Evolutionary conservation across 2,329 filamentous ascomycete genomes (phyloP).

Genomic region (Aspergillus neoniger): DNA sequence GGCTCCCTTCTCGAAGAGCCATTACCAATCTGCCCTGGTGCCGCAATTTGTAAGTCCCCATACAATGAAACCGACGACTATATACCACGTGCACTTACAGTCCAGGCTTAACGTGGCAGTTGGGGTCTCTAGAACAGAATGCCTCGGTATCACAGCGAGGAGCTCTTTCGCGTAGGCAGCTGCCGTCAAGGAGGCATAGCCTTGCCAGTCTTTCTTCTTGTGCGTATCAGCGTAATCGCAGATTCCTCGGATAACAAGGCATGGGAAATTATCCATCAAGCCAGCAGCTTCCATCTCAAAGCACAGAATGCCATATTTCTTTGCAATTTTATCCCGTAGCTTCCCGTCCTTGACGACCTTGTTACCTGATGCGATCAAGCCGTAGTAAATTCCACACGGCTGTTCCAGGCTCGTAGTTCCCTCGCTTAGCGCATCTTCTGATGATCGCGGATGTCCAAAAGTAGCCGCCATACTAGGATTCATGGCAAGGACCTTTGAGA

Average conservation of each 20-base stretch:
- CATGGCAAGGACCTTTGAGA: background rate
- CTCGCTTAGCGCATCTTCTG: background rate
- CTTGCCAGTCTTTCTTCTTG: background rate
- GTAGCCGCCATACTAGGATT: background rate
- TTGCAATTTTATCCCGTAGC: background rate
- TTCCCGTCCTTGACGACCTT: conserved; percentile 1
- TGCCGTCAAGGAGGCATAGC: background rate
- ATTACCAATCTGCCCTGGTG: background rate
- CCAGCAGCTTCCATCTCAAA: background rate
- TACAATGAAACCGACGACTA: too few relatives aligned
- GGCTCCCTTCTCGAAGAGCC: background rate
- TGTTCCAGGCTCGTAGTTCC: background rate
- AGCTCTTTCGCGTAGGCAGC: background rate
- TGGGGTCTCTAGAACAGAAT: background rate
- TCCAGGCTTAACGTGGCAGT: background rate
- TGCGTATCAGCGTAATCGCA: background rate
- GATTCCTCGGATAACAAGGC: background rate
- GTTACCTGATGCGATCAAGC: conserved; percentile 4
- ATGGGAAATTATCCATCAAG: background rate
- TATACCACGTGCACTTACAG: background rate
- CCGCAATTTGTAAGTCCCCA: too few relatives aligned
- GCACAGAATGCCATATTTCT: background rate
- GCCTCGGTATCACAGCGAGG: background rate
- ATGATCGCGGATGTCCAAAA: background rate
- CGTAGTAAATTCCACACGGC: background rate